Evolutionary conservation across 2,329 filamentous ascomycete species (phyloP), one percentile per base, ranked within the genome.

Genomic region (Exophiala oligosperma): DNA sequence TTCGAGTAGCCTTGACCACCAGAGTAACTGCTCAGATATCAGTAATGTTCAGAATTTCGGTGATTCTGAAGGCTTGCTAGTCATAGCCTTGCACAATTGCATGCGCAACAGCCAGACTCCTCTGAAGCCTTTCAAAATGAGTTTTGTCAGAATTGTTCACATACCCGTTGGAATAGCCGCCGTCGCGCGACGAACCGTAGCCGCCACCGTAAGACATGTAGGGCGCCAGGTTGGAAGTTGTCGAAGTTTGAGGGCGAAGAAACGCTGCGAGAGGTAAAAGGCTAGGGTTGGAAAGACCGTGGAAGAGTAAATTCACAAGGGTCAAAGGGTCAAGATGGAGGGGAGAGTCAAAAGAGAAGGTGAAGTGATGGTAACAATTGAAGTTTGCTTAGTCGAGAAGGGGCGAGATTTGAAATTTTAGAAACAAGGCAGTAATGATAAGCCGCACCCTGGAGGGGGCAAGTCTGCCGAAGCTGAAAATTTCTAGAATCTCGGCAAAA

Each of bases 171-270:
- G 54, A 62, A 56, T 65, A 54, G 48, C 57, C 58, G 71, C 81
- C 77, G 64, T 80, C 79, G 63, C 79, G 75, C 65, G 76, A 74
- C 65, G 68, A 70, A 52, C 78, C 76, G 67, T 76, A 75, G 56
- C 73, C 71, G 63, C 75, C 74, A 62, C 74, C 82, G 84, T 90
- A 89, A 77, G 88, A 90, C 88, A 90, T 91, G 72, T 71, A 83
- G 71, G 57, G 69, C 61, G 61, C 60, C 59, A 64, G 65, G 63
- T 64, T 61, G 52, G 60, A 53, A 44, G 24, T 54, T 35, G 28
- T 21, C 29, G 24, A 44, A 29, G 53, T 49, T 56, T 60, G 50
- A 50, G 52, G 41, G 56, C 62, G 37, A 56, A 57, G 38, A 58
- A 35, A 46, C 37, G 46, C 54, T 62, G 49, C 53, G 56, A 57